Evolutionary conservation across 2,329 filamentous ascomycete species (phyloP).

Genomic region (Lecanoromycetidae sp.): DNA sequence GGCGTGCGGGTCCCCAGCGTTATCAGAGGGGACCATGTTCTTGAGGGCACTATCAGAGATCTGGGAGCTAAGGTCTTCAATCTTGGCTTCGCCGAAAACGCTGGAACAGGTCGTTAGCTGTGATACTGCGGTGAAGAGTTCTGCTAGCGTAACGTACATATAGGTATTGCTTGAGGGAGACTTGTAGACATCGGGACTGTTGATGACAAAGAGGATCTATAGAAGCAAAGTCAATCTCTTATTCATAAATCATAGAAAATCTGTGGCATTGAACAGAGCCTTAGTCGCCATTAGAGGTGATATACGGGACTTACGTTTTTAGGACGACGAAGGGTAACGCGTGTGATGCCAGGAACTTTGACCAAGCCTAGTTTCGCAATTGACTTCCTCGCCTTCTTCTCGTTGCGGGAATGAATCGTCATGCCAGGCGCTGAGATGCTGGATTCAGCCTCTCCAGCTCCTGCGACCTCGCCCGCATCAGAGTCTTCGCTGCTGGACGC

Average conservation of each 20-base stretch:
- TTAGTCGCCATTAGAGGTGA: slow-evolving; percentile 7
- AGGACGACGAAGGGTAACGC: slow-evolving; percentile 92
- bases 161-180: slow-evolving; percentile 98
- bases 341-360: slow-evolving; percentile 92
- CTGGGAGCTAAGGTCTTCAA: slow-evolving; percentile 97
- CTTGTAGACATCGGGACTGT: slow-evolving; percentile 99
- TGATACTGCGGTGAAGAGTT: background rate
- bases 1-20: slow-evolving; percentile 46
- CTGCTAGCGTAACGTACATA: slow-evolving; percentile 57
- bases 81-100: slow-evolving; percentile 99
- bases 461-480: slow-evolving; percentile 32
- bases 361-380: slow-evolving; percentile 97
- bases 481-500: slow-evolving; percentile 41
- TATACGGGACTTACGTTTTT: slow-evolving; percentile 72
- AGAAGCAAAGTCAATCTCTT: background rate
- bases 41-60: slow-evolving; percentile 92
- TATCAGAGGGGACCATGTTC: slow-evolving; percentile 73
- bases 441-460: slow-evolving; percentile 40
- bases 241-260: background rate
- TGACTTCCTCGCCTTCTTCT: slow-evolving; percentile 99
- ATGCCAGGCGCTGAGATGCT: slow-evolving; percentile 73
- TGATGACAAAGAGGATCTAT: slow-evolving; percentile 98
- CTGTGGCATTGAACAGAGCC: background rate
- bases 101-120: slow-evolving; percentile 36
- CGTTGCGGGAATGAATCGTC: slow-evolving; percentile 94